Evolutionary conservation across 225 moss, liverwort and hornwort genomes (phyloP), one percentile per base, ranked within the genome.

Genomic region (Pseudisothecium myosuroides): DNA sequence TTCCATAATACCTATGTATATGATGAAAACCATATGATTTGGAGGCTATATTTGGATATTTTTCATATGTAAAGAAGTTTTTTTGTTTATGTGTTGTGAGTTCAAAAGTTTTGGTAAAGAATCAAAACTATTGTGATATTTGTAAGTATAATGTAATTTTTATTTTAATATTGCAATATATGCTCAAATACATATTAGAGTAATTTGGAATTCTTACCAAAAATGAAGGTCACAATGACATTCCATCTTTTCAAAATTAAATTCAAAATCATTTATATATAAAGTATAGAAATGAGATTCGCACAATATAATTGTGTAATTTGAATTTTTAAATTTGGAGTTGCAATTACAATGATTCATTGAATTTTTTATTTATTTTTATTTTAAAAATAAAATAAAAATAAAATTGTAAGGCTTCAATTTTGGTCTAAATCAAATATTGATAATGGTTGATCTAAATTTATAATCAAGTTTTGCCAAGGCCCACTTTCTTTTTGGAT

Each of bases 1-100:
- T 3, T 39, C 4, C 1, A 0, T n/a, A 4, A 12, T 23, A 4
- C 1, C 6, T 22, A n/a, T 12, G 13, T n/a, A 0, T 7, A 22
- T n/a, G 12, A 68, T n/a, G 4, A 23, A 11, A 67, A 37, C n/a
- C n/a, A n/a, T n/a, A n/a, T n/a, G n/a, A n/a, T n/a, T n/a, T n/a
- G n/a, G n/a, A n/a, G n/a, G n/a, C n/a, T n/a, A n/a, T n/a, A n/a
- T 26, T 14, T 69, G 1, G 3, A 8, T 26, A 71, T 41, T 71
- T 69, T 69, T 26, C 26, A 26, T 39, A 69, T 39, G 2, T 39
- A 71, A 41, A 26, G 1, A 41, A 21, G 19, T 18, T 68, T 37
- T n/a, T 4, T 72, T 27, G 3, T 27, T 71, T 9, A 43, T 5
- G 5, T 27, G 2, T 16, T 43, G 27, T 3, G 9, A 0, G 1